phyloP scores from a whole-genome alignment of 768 basidiomycete genomes.

The Suillus fuscotomentosus region DNA sequence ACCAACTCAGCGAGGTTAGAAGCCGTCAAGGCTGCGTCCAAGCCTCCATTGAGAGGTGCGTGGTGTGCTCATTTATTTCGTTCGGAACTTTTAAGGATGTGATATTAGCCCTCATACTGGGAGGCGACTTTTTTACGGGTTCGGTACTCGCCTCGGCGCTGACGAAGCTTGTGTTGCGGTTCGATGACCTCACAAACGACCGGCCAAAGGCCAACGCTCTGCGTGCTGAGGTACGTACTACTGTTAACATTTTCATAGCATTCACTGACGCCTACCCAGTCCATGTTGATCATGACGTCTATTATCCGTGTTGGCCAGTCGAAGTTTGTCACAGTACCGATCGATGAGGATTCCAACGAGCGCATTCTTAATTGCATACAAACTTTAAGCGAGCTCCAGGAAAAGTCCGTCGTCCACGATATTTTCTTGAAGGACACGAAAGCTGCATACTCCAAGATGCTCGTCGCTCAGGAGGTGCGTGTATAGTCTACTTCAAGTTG shows the following conservation, averaged over 20 bases:
- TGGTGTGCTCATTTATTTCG: slow-evolving; percentile 3
- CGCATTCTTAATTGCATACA: slow-evolving; percentile 96
- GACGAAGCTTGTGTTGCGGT: slow-evolving; percentile 88
- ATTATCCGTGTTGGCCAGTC: slow-evolving; percentile 97
- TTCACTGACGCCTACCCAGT: slow-evolving; percentile 37
- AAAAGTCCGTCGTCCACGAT: slow-evolving; percentile 55
- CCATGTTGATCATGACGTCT: slow-evolving; percentile 98
- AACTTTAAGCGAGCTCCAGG: slow-evolving; percentile 79
- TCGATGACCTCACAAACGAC: slow-evolving; percentile 49
- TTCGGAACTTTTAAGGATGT: background rate
- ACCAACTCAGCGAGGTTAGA: slow-evolving; percentile 53
- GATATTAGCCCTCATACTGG: slow-evolving; percentile 20
- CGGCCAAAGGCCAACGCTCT: slow-evolving; percentile 35
- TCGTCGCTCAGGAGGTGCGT: slow-evolving; percentile 87
- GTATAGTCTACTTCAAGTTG: background rate
- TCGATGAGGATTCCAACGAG: slow-evolving; percentile 97
- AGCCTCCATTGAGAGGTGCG: slow-evolving; percentile 86
- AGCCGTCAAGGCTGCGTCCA: slow-evolving; percentile 74
- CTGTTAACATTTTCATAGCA: background rate
- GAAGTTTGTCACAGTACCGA: slow-evolving; percentile 90
- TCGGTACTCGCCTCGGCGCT: slow-evolving; percentile 86
- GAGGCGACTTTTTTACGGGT: slow-evolving; percentile 97
- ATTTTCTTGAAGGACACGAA: slow-evolving; percentile 87
- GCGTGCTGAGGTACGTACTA: background rate
- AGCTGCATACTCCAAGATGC: slow-evolving; percentile 91